Conservation (phyloP, 1,284 basidiomycete species). For the Rhodofomes roseus region DNA sequence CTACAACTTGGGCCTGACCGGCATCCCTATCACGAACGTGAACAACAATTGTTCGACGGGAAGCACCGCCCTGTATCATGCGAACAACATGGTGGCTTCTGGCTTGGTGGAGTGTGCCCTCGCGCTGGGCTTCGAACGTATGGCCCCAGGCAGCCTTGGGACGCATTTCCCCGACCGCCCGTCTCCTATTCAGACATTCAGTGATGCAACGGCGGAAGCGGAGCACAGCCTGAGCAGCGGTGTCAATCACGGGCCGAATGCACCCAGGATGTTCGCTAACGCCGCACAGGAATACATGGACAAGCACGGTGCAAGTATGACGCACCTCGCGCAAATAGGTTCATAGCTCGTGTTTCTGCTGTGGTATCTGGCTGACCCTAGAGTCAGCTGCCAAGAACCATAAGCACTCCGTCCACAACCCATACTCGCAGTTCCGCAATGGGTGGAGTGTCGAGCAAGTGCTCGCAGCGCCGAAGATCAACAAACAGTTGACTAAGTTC, state of each 20-base stretch:
- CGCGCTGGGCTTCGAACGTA: conserved; percentile 86
- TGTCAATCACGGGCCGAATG: conserved; percentile 63
- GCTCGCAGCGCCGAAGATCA: conserved; percentile 62
- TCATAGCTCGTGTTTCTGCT: conserved; percentile 12
- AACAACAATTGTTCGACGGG: conserved; percentile 86
- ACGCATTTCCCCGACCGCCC: conserved; percentile 70
- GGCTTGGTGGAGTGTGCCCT: conserved; percentile 75
- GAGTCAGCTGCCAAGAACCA: conserved; percentile 77
- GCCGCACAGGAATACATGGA: conserved; percentile 78
- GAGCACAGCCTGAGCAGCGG: conserved; percentile 52
- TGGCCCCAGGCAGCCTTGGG: conserved; percentile 75
- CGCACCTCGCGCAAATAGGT: conserved; percentile 79
- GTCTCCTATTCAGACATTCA: conserved; percentile 51
- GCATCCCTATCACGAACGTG: conserved; percentile 84
- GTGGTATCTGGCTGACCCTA: not conserved
- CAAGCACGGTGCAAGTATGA: conserved; percentile 67
- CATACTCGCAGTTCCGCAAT: conserved; percentile 82
- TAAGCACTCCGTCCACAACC: conserved; percentile 77
- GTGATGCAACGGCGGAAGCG: conserved; percentile 43
- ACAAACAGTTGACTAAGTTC: conserved; percentile 73
- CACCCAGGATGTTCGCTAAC: conserved; percentile 76
- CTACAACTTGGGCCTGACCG: conserved; percentile 84
- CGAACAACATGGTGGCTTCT: conserved; percentile 64
- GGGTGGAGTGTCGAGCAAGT: conserved; percentile 75
- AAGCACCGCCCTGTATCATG: conserved; percentile 70